Base-by-base conservation (phyloP, 345 rosid species). In the Erodium maritimum region DNA sequence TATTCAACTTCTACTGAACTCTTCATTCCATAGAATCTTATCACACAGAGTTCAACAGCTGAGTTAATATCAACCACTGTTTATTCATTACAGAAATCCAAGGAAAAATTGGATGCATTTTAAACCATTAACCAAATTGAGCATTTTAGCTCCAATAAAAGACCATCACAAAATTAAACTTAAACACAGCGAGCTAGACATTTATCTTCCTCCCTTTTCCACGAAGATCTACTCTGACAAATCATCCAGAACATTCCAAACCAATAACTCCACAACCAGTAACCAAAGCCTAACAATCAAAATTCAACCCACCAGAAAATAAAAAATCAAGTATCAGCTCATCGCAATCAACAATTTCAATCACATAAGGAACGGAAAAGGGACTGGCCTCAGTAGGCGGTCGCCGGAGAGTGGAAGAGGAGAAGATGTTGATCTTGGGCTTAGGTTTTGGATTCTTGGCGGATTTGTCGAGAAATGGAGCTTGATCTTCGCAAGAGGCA, bases 381-480 rank as follows among this genome's bases (percentile, higher is more conserved):
- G 55, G 56, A n/a, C n/a, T n/a, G n/a, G n/a, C 8, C 2, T 29
- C 95, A 76, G 85, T 81, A 16, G 90, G 82, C 69, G 69, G 82
- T 72, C 82, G 73, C 21, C 90, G 86, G 57, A 88, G 64, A 67
- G 72, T 69, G 21, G 88, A 76, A 61, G 82, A 52, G 37, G 94
- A 74, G 75, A 91, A 91, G 61, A 88, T 88, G 70, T 80, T 84
- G 80, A 86, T 66, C 71, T 81, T 88, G 59, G 96, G 91, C 77
- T 29, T 25, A 7, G 33, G 7, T 7, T 25, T 29, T 29, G 37
- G 37, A 6, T 42, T 42, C 48, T 77, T 75, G 60, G 73, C 81
- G 6, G 71, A 60, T 67, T 69, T 85, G 46, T 58, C 73, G 61
- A 91, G 54, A 23, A 87, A 87, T 68, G 96, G 96, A 17, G 68